Conservation (phyloP, 805 yeast species). For the Lipomyces sp. region DNA sequence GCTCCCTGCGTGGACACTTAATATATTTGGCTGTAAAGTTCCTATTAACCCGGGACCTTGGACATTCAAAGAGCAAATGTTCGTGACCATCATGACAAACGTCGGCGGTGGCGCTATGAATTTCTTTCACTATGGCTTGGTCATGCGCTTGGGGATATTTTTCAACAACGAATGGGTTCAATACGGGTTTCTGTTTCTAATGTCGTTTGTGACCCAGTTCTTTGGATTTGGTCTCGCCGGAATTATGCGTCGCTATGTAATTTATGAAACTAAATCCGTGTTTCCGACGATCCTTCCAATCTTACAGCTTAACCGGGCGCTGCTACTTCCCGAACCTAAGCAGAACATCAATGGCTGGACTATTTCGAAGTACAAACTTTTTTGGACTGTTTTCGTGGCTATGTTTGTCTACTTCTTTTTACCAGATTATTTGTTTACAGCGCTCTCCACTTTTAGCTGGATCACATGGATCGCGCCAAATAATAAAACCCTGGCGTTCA, state of each 20-base stretch:
- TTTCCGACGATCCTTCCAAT: conserved; percentile 74
- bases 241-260: conserved; percentile 59
- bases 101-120: conserved; percentile 22
- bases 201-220: conserved; percentile 52
- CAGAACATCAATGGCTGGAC: conserved; percentile 57
- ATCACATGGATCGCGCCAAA: conserved; percentile 66
- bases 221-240: conserved; percentile 75
- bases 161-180: conserved; percentile 42
- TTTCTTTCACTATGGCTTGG: conserved; percentile 56
- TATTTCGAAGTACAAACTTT: conserved; percentile 57
- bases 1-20: conserved; percentile 23
- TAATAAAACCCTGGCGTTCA: conserved; percentile 61
- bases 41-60: conserved; percentile 65
- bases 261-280: conserved; percentile 61
- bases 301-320: conserved; percentile 55
- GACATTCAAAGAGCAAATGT: conserved; percentile 67
- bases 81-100: conserved; percentile 52
- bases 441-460: conserved; percentile 61
- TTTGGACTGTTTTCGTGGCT: conserved; percentile 49
- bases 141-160: conserved; percentile 42
- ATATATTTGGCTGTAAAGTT: conserved; percentile 45
- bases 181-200: conserved; percentile 23
- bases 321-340: conserved; percentile 40
- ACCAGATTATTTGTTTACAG: conserved; percentile 64
- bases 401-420: conserved; percentile 60